These are phyloP conservation scores for Kazachstania bromeliacearum DNA, from an alignment of 805 yeast genomes.

Conservation along the genomic window DNA sequence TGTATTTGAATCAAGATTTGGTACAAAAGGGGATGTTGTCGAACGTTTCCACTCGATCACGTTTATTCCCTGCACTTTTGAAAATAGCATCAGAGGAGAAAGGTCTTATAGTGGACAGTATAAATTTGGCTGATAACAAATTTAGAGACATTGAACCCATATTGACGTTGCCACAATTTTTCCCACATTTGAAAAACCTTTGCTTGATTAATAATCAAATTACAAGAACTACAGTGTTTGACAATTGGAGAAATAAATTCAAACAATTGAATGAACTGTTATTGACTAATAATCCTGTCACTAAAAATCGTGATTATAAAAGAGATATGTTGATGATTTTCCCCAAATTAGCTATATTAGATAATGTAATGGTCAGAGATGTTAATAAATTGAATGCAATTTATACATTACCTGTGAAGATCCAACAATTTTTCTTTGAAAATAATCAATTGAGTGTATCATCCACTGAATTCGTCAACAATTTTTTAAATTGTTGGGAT, in stretches of 20 bases:
- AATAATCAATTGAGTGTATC: conserved; percentile 57
- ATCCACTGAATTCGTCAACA: conserved; percentile 69
- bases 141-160: conserved; percentile 52
- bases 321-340: conserved; percentile 59
- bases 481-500: conserved; percentile 78
- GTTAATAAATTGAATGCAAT: conserved; percentile 48
- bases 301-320: conserved; percentile 39
- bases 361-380: conserved; percentile 70
- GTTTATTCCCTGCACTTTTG: conserved; percentile 85
- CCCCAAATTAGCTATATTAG: conserved; percentile 72
- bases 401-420: conserved; percentile 45
- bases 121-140: conserved; percentile 59
- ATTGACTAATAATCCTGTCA: conserved; percentile 69
- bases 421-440: conserved; percentile 71
- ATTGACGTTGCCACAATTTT: conserved; percentile 58
- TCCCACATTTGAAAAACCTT: conserved; percentile 68
- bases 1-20: conserved; percentile 56
- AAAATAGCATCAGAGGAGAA: conserved; percentile 57
- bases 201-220: conserved; percentile 73
- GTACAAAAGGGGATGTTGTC: conserved; percentile 55
- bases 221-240: conserved; percentile 48
- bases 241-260: conserved; percentile 70
- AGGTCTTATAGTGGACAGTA: conserved; percentile 45
- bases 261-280: conserved; percentile 64
- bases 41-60: conserved; percentile 52